Base-by-base conservation (phyloP, 2,329 filamentous ascomycete species). In the Cladosporium phlei region DNA sequence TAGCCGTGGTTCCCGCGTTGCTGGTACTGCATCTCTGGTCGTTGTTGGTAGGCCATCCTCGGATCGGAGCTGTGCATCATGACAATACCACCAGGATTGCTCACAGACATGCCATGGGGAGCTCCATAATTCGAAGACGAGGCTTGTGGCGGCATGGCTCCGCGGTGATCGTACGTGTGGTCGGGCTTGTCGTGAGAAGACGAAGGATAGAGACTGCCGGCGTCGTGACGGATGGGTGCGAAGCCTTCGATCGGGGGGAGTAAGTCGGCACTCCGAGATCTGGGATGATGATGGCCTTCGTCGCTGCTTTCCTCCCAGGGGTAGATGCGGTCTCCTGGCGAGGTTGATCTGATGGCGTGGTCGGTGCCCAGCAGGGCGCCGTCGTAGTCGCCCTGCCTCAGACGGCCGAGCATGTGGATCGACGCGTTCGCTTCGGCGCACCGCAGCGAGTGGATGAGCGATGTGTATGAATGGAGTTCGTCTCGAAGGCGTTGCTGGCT, bases 301-400 rank as follows among this genome's bases (percentile, higher is more conserved):
- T 40, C 45, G 11, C 20, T 16, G 10, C 10, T 14, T 10, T 47
- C 35, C 16, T 47, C 45, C 45, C 45, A 47, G 5, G 45, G 45
- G 19, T 21, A 47, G 19, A 12, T 21, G 14, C 25, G 32, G 24
- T 25, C 3, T 40, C 16, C 38, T 24, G 22, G 29, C 8, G 45
- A 28, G 6, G 16, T 27, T 3, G 37, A 25, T 17, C 29, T 22
- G 5, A 25, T 19, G 5, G 35, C 14, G 11, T 12, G 7, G 8
- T 40, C 38, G 20, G 29, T 34, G 37, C 45, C 45, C 9, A 47
- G 19, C 14, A 47, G 28, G 12, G 25, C 38, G 16, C 35, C 29
- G 32, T 47, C 45, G 20, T 40, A 47, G 8, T 47, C 35, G 3
- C 45, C 45, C 10, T 40, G 35, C 17, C 45, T n/a, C 12, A 47